Conservation (phyloP, 306 rosid species). For the Cucurbita ficifolia region DNA sequence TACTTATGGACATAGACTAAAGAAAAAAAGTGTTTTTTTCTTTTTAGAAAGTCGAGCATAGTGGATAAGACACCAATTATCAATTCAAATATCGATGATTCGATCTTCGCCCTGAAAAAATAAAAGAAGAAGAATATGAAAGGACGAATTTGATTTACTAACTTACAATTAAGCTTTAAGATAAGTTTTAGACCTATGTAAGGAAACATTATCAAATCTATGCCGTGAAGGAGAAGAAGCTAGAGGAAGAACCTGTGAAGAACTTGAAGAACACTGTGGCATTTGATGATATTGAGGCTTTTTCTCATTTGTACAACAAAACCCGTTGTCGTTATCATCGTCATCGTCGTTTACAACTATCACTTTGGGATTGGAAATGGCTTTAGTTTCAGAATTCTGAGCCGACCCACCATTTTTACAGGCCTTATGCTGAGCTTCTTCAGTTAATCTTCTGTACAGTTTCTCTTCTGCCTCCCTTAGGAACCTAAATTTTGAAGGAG, state of each 20-base stretch:
- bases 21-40: too few species aligned
- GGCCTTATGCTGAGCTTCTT: conserved; percentile 44
- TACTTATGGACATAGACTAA: too few species aligned
- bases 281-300: neutral
- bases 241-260: conserved; percentile 77
- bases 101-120: neutral
- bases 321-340: neutral
- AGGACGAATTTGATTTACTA: neutral
- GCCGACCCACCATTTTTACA: neutral
- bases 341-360: conserved; percentile 9
- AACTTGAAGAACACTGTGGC: conserved; percentile 35
- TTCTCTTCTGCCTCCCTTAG: conserved; percentile 91
- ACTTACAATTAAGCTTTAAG: too few species aligned
- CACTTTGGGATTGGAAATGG: neutral
- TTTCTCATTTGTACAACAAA: conserved; percentile 1
- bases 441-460: conserved; percentile 41
- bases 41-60: too few species aligned
- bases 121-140: neutral
- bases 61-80: too few species aligned
- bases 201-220: neutral
- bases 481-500: conserved; percentile 82
- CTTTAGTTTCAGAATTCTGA: conserved; percentile 1
- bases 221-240: conserved; percentile 43
- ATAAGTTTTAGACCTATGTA: neutral
- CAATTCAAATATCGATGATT: neutral